Evolutionary conservation across 768 basidiomycete species (phyloP), one percentile per base, ranked within the genome.

Genomic region (Tubosaeta sp.): DNA sequence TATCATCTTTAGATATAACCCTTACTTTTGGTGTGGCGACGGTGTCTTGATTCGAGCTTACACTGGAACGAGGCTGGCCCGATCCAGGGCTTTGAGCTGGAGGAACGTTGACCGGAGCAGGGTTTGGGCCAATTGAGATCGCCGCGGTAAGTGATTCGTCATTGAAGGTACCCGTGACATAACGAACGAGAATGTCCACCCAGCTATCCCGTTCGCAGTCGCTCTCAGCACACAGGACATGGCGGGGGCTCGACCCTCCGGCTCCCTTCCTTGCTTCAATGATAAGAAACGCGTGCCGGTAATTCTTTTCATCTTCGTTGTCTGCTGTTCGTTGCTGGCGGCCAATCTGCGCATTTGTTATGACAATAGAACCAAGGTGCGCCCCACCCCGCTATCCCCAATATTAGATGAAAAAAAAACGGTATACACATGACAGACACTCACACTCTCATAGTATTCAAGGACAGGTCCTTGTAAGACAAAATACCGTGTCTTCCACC

Each of bases 401-500:
- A 33, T 33, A 46, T 56, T 46, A 56, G 61, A 48, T 55, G 41
- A 43, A 56, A 57, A 43, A 56, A 57, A 17, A 51, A 39, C 31
- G 27, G 22, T 9, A 17, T 38, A 57, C 44, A 45, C 19, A 41
- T 45, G 45, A 46, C 33, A 31, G 29, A 54, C n/a, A 82, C 93
- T 74, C 71, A 97, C 95, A 62, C 83, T 86, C 71, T 98, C 97
- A 62, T 90, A 99, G 70, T 98, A 99, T 64, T 95, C 91, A 46
- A 98, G 76, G 2, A 88, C 80, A 4, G 91, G 86, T 0, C 95
- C 93, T 68, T 91, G 87, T 25, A 97, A 76, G 8, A 97, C 92
- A 62, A 98, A 98, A 70, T 85, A 99, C 39, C 97, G 80, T 25
- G 92, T 92, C 66, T 95, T 95, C 95, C 92, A 95, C 2, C 95